Base-by-base conservation (phyloP, 2,329 filamentous ascomycete species). In the Colletotrichum orbiculare region DNA sequence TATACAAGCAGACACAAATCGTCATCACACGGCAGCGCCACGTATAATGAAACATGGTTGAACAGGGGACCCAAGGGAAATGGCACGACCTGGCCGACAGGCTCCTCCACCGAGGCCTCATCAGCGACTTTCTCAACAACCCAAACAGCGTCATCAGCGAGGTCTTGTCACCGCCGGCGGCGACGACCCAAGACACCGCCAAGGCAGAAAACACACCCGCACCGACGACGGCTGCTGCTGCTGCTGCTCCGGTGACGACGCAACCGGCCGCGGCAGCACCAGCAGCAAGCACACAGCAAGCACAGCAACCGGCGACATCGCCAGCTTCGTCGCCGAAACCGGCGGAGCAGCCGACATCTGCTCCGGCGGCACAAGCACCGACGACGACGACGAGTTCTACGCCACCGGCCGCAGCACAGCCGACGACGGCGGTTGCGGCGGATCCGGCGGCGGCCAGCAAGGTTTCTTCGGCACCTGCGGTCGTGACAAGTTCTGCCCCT, bases 11-110 rank as follows among this genome's bases (percentile, higher is more conserved):
- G 10, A 35, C 17, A 7, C 15, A 2, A 2, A 25, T 2, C n/a
- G 25, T 25, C 10, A 17, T 5, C n/a, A 46, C 8, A 55, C 45
- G 54, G 52, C 58, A 34, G 52, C 35, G 34, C 33, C 52, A 42
- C 57, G 25, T 25, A 62, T 53, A 65, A 56, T 65, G 62, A 47
- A 43, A 8, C 35, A 65, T 65, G 62, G 62, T 50, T 48, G 41
- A 50, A 17, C 52, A 65, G 13, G 58, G 12, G 25, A 56, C 15
- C n/a, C 52, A 65, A 13, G 46, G 41, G 33, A 62, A 46, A 8
- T 56, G 46, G 58, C 7, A 62, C 11, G 41, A 17, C 7, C 37
- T 65, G 9, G 38, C 35, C 4, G 15, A 15, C 11, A 65, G 37
- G 41, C 41, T 65, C 13, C 17, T 62, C 25, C 37, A 42, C 25